Conservation (phyloP, 345 rosid genomes). For the Euphorbia peplus region DNA sequence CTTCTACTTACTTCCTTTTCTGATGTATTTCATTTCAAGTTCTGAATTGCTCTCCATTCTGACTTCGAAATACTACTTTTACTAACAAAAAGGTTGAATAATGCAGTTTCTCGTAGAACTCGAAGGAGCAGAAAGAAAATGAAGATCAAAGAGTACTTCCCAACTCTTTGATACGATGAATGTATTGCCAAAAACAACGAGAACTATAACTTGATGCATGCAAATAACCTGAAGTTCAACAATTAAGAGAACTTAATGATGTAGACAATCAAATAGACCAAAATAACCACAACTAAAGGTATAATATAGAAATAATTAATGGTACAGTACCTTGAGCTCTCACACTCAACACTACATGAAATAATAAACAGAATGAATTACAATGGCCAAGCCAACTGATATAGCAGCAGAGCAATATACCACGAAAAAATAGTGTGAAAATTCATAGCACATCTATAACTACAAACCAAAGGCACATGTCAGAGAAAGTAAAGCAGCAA, state of each 20-base stretch:
- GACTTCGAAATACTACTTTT: no score
- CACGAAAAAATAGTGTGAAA: slow-evolving; percentile 8
- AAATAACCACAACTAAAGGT: neutral
- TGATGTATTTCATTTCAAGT: neutral
- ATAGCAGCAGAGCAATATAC: slow-evolving; percentile 1
- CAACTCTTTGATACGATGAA: no score
- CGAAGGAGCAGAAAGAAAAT: no score
- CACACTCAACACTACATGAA: slow-evolving; percentile 4
- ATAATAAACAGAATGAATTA: slow-evolving; percentile 17
- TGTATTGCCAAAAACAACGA: no score
- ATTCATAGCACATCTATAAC: neutral
- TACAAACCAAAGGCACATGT: slow-evolving; percentile 35
- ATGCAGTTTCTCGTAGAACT: no score
- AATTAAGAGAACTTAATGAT: neutral
- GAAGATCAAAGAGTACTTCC: no score
- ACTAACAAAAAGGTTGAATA: no score
- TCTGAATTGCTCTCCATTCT: no score
- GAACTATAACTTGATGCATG: no score
- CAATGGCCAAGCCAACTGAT: slow-evolving; percentile 1
- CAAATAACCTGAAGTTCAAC: neutral
- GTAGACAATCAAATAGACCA: neutral
- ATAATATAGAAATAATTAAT: neutral
- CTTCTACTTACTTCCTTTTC: neutral
- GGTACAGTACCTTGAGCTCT: neutral
- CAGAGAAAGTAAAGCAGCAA: slow-evolving; percentile 26